A percentile compares a stretch with the other conserved stretches of the same genome.
Evolutionary conservation across 2,329 filamentous ascomycete genomes (phyloP).

Genomic region (Claviceps sp.): DNA sequence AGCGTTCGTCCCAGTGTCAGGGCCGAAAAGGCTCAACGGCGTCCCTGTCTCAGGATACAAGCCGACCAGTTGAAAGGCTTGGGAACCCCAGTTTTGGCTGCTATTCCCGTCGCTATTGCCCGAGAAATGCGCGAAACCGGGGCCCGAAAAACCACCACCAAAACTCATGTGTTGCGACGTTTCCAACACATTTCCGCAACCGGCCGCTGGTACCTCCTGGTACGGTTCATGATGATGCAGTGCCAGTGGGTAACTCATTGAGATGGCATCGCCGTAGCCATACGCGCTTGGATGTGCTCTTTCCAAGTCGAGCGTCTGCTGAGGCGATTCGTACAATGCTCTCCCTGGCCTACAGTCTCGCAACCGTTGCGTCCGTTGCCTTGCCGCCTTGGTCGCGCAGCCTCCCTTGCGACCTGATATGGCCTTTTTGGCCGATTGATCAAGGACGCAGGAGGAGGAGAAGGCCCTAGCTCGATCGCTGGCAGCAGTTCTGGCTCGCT

Average conservation of each 20-base stretch:
- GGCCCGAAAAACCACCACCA: background rate
- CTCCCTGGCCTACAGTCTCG: constrained; percentile 10
- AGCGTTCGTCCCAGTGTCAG: background rate
- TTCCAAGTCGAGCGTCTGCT: background rate
- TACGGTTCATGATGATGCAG: background rate
- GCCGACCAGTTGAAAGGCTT: background rate
- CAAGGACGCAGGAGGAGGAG: constrained; percentile 12
- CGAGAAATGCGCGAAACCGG: background rate
- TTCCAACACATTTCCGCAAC: background rate
- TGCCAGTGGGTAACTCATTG: background rate
- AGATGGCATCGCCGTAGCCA: background rate
- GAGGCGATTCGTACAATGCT: background rate
- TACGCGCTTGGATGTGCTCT: background rate
- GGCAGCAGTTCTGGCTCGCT: constrained; percentile 3
- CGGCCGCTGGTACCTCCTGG: background rate
- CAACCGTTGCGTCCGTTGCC: constrained; percentile 12
- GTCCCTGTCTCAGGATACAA: background rate
- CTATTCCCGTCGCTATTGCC: background rate
- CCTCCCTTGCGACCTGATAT: constrained; percentile 21
- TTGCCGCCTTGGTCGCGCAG: constrained; percentile 16
- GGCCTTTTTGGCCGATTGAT: constrained; percentile 17
- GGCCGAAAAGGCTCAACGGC: background rate
- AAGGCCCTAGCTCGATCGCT: background rate
- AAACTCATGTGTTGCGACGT: background rate
- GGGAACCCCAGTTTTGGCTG: background rate